These are phyloP conservation scores for Paecilomyces dactylethromorphus DNA, from an alignment of 2,329 filamentous ascomycete genomes.

Conservation along the genomic window DNA sequence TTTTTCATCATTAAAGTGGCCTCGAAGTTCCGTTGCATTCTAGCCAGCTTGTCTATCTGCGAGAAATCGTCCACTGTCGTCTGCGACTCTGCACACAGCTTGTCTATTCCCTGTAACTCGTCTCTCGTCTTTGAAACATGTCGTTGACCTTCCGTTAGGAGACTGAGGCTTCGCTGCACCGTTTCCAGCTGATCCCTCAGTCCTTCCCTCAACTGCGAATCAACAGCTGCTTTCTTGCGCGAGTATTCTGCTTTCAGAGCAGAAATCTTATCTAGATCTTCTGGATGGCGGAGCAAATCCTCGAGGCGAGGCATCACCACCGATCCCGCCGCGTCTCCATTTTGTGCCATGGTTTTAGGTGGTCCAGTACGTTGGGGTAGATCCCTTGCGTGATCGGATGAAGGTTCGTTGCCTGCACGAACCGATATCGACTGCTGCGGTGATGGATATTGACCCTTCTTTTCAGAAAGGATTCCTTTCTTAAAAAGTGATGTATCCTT, in stretches of 20 bases:
- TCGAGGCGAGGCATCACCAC: slow-evolving; percentile 68
- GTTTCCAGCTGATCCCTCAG: slow-evolving; percentile 89
- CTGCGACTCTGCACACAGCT: slow-evolving; percentile 92
- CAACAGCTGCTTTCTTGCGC: slow-evolving; percentile 87
- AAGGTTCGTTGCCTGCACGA: neutral
- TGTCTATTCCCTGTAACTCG: slow-evolving; percentile 98
- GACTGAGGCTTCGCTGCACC: slow-evolving; percentile 86
- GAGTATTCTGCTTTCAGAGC: slow-evolving; percentile 85
- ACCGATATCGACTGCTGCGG: neutral
- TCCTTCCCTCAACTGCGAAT: slow-evolving; percentile 81
- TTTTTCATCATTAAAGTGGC: slow-evolving; percentile 89
- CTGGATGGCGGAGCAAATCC: slow-evolving; percentile 88
- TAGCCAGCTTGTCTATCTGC: slow-evolving; percentile 57
- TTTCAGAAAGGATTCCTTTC: neutral
- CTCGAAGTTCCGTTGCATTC: slow-evolving; percentile 81
- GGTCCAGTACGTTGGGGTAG: neutral
- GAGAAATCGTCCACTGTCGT: slow-evolving; percentile 98
- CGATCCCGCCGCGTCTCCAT: slow-evolving; percentile 49
- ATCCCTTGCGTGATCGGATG: neutral
- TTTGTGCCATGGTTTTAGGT: slow-evolving; percentile 26
- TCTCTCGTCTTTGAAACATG: slow-evolving; percentile 91
- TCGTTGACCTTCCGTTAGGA: slow-evolving; percentile 82
- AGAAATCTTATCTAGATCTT: slow-evolving; percentile 94
- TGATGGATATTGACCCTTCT: neutral
- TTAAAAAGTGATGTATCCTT: neutral